These are phyloP conservation scores for Ophiostoma ulmi DNA, from an alignment of 2,329 filamentous ascomycete species.

Conservation along the genomic window DNA sequence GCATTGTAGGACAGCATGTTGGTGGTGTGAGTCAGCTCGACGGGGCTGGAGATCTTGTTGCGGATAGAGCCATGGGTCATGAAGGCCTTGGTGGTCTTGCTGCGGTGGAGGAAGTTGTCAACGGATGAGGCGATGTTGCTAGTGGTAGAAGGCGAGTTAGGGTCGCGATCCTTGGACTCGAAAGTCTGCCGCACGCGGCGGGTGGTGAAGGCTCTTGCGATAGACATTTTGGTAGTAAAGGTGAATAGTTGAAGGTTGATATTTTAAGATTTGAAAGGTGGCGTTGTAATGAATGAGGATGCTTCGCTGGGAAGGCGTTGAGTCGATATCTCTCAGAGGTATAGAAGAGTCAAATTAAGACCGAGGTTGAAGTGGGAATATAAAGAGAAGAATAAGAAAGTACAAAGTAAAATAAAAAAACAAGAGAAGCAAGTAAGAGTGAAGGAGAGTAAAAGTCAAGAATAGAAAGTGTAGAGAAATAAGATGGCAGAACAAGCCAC, in stretches of 20 bases:
- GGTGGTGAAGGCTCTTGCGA: conserved; percentile 68
- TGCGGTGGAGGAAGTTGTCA: conserved; percentile 42
- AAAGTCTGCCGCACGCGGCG: conserved; percentile 57
- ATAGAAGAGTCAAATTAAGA: not conserved
- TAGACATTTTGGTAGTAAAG: conserved; percentile 31
- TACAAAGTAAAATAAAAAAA: conserved; percentile 7
- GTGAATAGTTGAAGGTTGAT: not conserved
- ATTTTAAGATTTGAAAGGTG: no score
- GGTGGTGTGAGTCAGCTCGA: conserved; percentile 86
- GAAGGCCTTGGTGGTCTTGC: conserved; percentile 44
- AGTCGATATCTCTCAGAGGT: not conserved
- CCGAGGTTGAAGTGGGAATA: not conserved
- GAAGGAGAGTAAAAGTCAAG: not conserved
- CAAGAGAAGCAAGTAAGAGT: conserved; percentile 2
- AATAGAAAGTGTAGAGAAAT: not conserved
- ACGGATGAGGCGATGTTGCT: conserved; percentile 24
- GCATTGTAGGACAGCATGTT: conserved; percentile 96
- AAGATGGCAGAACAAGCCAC: conserved; percentile 20
- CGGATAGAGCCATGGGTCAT: conserved; percentile 48
- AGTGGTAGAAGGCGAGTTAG: not conserved
- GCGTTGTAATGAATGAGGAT: conserved; percentile 3
- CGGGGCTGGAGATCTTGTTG: conserved; percentile 77
- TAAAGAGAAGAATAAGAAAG: conserved; percentile 1
- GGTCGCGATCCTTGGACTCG: conserved; percentile 40
- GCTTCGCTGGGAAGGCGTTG: conserved; percentile 14